Evolutionary conservation across 352 stramenopile genomes (phyloP).

Genomic region (Phytophthora agathidicida): DNA sequence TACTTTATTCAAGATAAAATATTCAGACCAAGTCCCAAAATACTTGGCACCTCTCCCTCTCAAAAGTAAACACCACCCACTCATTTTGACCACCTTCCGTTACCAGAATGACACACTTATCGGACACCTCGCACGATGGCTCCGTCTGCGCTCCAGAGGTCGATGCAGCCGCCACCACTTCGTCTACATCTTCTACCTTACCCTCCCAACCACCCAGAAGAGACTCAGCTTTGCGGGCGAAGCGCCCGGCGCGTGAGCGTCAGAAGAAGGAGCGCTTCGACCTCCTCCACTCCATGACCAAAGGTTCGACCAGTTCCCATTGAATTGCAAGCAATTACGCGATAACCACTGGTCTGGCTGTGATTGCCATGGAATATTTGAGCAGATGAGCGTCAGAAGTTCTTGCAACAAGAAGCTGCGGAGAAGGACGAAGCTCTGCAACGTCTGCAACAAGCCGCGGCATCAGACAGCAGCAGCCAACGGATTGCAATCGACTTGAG

Average conservation of each 20-base stretch:
- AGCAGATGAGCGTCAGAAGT: conserved; percentile 57
- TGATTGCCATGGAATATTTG: neutral
- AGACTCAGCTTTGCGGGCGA: conserved; percentile 21
- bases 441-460: conserved; percentile 37
- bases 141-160: neutral
- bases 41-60: neutral
- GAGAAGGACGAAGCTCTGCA: conserved; percentile 38
- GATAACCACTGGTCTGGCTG: neutral
- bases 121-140: conserved; percentile 13
- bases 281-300: conserved; percentile 65
- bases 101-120: conserved; percentile 10
- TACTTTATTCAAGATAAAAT: conserved; percentile 24
- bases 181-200: neutral
- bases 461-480: conserved; percentile 32
- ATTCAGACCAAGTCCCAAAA: conserved; percentile 23
- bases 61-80: conserved; percentile 14
- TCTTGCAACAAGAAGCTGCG: conserved; percentile 48
- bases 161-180: conserved; percentile 4
- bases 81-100: conserved; percentile 16
- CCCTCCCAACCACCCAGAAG: neutral
- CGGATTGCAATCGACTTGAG: conserved; percentile 68
- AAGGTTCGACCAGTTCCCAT: conserved; percentile 35
- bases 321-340: neutral
- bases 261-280: conserved; percentile 60
- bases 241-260: conserved; percentile 45